Evolutionary conservation across 176 grass and related monocot genomes (phyloP).

Genomic region (Musa itinerans): DNA sequence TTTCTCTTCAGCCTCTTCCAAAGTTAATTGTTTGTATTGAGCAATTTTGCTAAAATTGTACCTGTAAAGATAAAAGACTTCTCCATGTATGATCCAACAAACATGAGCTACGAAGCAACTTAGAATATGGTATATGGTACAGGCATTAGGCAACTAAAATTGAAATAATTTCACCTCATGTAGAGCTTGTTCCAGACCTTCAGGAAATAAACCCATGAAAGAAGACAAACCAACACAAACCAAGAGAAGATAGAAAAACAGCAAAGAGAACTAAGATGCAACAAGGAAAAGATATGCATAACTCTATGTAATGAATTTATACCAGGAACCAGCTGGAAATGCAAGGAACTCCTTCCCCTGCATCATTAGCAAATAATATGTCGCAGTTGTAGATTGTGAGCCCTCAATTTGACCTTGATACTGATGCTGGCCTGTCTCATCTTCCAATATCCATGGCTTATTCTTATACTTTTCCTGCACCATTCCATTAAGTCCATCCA

Average conservation of each 20-base stretch:
- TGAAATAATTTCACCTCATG: too few species aligned
- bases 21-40: conserved; percentile 81
- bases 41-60: conserved; percentile 79
- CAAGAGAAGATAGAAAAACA: not conserved
- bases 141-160: not conserved
- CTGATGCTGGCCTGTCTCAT: conserved; percentile 64
- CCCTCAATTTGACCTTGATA: conserved; percentile 64
- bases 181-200: not conserved
- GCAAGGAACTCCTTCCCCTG: conserved; percentile 54
- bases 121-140: not conserved
- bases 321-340: conserved; percentile 73
- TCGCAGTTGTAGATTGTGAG: conserved; percentile 57
- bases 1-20: conserved; percentile 89
- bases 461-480: conserved; percentile 59
- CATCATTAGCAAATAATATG: conserved; percentile 60
- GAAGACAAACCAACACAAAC: not conserved
- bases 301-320: conserved; percentile 1
- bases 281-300: not conserved
- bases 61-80: conserved; percentile 27
- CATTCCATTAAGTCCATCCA: conserved; percentile 16
- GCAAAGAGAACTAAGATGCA: not conserved
- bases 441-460: conserved; percentile 78
- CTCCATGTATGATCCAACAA: not conserved
- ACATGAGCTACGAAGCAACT: not conserved
- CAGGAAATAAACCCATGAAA: not conserved